Conservation (phyloP, 2,329 filamentous ascomycete genomes). For the Tolypocladium album region DNA sequence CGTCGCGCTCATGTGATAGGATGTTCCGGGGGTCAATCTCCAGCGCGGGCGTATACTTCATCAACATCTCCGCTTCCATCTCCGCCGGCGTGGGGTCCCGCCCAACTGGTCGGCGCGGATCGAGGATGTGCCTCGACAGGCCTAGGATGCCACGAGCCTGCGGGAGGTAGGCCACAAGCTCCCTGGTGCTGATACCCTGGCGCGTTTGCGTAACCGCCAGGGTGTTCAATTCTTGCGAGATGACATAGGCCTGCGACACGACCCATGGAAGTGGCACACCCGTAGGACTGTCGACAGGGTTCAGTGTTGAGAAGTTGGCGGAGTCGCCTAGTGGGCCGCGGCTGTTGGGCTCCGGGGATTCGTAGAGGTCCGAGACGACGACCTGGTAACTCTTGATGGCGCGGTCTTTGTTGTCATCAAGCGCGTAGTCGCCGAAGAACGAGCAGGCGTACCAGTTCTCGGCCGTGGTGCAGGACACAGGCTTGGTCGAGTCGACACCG, state of each 20-base stretch:
- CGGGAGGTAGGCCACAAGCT: slow-evolving; percentile 70
- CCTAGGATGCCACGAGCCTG: slow-evolving; percentile 64
- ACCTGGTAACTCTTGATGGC: slow-evolving; percentile 75
- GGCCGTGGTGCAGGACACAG: slow-evolving; percentile 67
- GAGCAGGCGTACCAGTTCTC: slow-evolving; percentile 96
- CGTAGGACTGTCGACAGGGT: slow-evolving; percentile 47
- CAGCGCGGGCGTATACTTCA: slow-evolving; percentile 63
- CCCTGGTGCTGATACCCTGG: slow-evolving; percentile 80
- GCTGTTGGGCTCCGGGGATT: slow-evolving; percentile 74
- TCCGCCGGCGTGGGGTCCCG: slow-evolving; percentile 74
- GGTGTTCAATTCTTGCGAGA: slow-evolving; percentile 66
- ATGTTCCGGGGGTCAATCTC: slow-evolving; percentile 76
- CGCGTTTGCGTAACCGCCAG: slow-evolving; percentile 80
- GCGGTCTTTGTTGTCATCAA: slow-evolving; percentile 41
- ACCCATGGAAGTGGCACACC: slow-evolving; percentile 59
- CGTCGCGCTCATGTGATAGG: slow-evolving; percentile 71
- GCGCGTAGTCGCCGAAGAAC: slow-evolving; percentile 53
- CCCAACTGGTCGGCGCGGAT: slow-evolving; percentile 76
- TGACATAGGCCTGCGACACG: slow-evolving; percentile 68
- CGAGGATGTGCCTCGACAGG: slow-evolving; percentile 68
- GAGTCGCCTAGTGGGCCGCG: slow-evolving; percentile 64
- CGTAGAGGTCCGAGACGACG: slow-evolving; percentile 79
- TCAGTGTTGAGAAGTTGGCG: slow-evolving; percentile 67
- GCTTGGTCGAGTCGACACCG: slow-evolving; percentile 63
- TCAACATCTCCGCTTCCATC: slow-evolving; percentile 67